Evolutionary conservation across 495 filamentous ascomycete genomes (phyloP).

Genomic region (Aspergillus baeticus): DNA sequence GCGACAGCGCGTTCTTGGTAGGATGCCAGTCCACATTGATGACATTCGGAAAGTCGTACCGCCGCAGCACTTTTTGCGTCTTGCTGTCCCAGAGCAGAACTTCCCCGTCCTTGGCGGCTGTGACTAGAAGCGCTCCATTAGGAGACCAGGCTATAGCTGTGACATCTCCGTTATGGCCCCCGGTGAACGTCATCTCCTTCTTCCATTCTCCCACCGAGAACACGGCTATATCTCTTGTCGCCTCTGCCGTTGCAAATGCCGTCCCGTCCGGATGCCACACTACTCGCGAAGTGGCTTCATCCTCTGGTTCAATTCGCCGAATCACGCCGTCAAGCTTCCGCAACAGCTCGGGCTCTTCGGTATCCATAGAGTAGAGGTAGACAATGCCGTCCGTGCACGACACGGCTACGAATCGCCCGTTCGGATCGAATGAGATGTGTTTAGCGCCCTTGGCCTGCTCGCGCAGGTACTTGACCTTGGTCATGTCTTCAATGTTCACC

Average conservation of each 20-base stretch:
- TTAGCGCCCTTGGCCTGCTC: slow-evolving; percentile 84
- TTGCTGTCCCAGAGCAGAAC: slow-evolving; percentile 87
- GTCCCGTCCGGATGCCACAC: slow-evolving; percentile 95
- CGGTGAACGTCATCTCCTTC: slow-evolving; percentile 71
- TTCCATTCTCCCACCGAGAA: slow-evolving; percentile 85
- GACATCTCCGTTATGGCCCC: slow-evolving; percentile 81
- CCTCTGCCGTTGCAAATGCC: slow-evolving; percentile 82
- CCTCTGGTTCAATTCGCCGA: slow-evolving; percentile 70
- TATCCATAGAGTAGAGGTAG: slow-evolving; percentile 82
- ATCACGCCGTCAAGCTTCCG: slow-evolving; percentile 86
- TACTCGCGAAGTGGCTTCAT: slow-evolving; percentile 70
- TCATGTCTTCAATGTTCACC: slow-evolving; percentile 77
- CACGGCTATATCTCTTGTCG: slow-evolving; percentile 81
- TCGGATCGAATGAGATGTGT: slow-evolving; percentile 85
- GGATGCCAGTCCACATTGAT: slow-evolving; percentile 91
- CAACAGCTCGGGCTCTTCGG: slow-evolving; percentile 76
- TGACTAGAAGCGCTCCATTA: slow-evolving; percentile 84
- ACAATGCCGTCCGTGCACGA: slow-evolving; percentile 86
- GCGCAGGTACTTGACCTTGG: slow-evolving; percentile 67
- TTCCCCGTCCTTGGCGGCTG: slow-evolving; percentile 78
- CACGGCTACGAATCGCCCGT: slow-evolving; percentile 69
- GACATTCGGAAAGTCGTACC: slow-evolving; percentile 76
- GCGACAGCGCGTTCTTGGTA: slow-evolving; percentile 78
- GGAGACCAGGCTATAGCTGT: slow-evolving; percentile 90
- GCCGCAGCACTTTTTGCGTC: slow-evolving; percentile 66